These are phyloP conservation scores for Mycena crocata DNA, from an alignment of 768 basidiomycete genomes.

Conservation along the genomic window DNA sequence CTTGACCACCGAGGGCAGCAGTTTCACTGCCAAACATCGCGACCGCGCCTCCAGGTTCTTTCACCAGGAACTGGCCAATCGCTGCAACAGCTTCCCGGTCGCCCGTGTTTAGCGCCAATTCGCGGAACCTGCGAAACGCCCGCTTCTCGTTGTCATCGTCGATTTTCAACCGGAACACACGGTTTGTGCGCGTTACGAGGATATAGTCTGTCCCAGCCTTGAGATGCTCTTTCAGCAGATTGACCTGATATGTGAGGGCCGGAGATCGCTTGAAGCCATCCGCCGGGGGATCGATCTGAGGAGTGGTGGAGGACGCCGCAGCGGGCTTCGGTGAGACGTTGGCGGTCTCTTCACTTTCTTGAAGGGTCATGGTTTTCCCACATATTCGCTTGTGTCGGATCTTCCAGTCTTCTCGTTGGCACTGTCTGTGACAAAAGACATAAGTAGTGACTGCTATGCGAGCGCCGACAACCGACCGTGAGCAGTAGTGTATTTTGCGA, in stretches of 20 bases:
- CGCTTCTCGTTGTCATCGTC: constrained; percentile 5
- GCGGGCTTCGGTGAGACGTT: neutral
- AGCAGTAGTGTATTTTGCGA: constrained; percentile 5
- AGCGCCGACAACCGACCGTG: neutral
- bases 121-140: constrained; percentile 9
- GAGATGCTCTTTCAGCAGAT: neutral
- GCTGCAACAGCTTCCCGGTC: neutral
- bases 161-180: constrained; percentile 6
- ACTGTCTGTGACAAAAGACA: neutral
- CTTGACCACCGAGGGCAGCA: too few relatives aligned
- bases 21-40: neutral
- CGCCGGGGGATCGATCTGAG: neutral
- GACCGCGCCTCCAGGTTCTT: neutral
- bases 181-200: constrained; percentile 3
- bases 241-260: constrained; percentile 4
- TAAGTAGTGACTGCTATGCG: neutral
- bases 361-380: constrained; percentile 10
- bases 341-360: constrained; percentile 2
- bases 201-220: neutral
- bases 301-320: neutral
- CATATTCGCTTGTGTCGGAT: constrained; percentile 8
- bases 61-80: constrained; percentile 9
- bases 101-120: neutral
- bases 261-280: constrained; percentile 13
- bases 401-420: constrained; percentile 14